These are phyloP conservation scores for Suhomyces terraborum DNA, from an alignment of 1,139 yeast genomes.

Conservation along the genomic window DNA sequence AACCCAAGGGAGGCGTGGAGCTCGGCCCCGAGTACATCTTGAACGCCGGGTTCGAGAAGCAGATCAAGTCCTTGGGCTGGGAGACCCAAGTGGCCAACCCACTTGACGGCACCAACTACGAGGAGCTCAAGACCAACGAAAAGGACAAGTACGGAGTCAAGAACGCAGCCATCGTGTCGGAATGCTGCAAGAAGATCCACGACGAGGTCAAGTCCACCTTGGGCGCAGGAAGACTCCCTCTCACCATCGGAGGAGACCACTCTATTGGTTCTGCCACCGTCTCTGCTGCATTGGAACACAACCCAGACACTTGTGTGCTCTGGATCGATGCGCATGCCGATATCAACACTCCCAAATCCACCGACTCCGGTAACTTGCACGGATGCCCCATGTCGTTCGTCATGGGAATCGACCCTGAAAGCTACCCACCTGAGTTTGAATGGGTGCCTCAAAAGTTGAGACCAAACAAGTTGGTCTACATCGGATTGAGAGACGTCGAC, in stretches of 20 bases:
- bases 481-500: constrained; percentile 94
- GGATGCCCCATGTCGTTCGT: constrained; percentile 95
- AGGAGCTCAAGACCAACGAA: constrained; percentile 39
- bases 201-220: constrained; percentile 57
- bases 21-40: constrained; percentile 85
- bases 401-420: constrained; percentile 68
- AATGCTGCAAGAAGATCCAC: constrained; percentile 66
- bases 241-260: constrained; percentile 96
- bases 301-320: constrained; percentile 85
- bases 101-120: constrained; percentile 51
- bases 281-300: constrained; percentile 72
- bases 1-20: constrained; percentile 91
- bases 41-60: constrained; percentile 67
- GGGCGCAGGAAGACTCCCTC: constrained; percentile 59
- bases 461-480: constrained; percentile 78
- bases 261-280: constrained; percentile 95
- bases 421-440: constrained; percentile 65
- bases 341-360: constrained; percentile 84
- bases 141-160: constrained; percentile 61
- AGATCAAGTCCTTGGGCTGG: constrained; percentile 75
- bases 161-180: constrained; percentile 76
- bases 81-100: constrained; percentile 57
- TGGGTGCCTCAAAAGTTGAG: constrained; percentile 82
- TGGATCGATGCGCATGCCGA: constrained; percentile 99
- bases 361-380: constrained; percentile 89